A percentile compares a stretch with the other conserved stretches of the same genome.
Conservation (phyloP, 805 yeast species). For the Teunomyces stri region DNA sequence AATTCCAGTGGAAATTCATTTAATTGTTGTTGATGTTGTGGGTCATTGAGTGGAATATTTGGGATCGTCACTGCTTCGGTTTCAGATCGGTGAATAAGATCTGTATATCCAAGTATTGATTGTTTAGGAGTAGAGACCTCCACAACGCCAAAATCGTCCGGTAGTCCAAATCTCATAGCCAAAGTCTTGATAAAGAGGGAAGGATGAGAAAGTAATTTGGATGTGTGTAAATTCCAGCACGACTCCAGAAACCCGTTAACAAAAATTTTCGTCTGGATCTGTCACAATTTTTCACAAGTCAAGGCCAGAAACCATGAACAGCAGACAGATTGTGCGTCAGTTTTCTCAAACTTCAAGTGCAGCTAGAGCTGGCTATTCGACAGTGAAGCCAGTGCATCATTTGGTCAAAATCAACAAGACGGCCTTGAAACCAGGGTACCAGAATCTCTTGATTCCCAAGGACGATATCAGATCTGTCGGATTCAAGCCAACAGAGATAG, state of each 20-base stretch:
- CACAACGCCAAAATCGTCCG: background rate
- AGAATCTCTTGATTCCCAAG: constrained; percentile 62
- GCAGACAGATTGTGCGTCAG: constrained; percentile 27
- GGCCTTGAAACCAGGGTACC: constrained; percentile 70
- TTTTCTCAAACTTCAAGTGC: constrained; percentile 48
- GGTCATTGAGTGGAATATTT: background rate
- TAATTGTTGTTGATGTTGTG: background rate
- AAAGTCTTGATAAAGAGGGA: too few relatives aligned
- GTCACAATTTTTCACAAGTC: background rate
- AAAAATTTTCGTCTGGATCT: constrained; percentile 3
- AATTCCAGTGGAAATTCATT: background rate
- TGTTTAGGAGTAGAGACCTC: background rate
- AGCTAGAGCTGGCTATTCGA: constrained; percentile 49
- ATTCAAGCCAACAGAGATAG: constrained; percentile 70
- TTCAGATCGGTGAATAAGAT: background rate
- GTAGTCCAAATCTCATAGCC: constrained; percentile 1
- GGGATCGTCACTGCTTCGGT: background rate
- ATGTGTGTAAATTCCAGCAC: constrained; percentile 7
- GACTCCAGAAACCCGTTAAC: constrained; percentile 4
- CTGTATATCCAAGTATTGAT: background rate
- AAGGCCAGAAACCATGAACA: constrained; percentile 11
- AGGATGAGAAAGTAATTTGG: background rate
- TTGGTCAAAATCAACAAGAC: constrained; percentile 72
- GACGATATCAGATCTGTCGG: constrained; percentile 79
- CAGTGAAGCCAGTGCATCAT: constrained; percentile 92